phyloP scores from a whole-genome alignment of 1,139 yeast species.

The Pichia sp. region DNA sequence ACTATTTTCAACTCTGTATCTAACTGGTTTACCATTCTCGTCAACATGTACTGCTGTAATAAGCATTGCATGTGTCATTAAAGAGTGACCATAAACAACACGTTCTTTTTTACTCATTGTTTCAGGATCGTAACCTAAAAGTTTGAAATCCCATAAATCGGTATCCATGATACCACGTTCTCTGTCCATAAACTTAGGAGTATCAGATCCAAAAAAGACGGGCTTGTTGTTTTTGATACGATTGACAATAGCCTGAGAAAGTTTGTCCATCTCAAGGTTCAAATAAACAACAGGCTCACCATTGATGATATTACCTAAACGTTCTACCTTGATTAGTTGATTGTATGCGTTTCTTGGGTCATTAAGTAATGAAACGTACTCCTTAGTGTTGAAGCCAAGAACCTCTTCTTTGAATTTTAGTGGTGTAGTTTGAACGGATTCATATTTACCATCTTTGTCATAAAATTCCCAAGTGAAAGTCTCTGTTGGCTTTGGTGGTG shows the following conservation, averaged over 20 bases:
- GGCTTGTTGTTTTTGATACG: slow-evolving; percentile 67
- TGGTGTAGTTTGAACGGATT: slow-evolving; percentile 51
- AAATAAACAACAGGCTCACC: slow-evolving; percentile 64
- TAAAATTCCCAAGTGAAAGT: slow-evolving; percentile 64
- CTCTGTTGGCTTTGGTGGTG: slow-evolving; percentile 68
- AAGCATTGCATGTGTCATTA: slow-evolving; percentile 87
- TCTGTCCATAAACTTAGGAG: slow-evolving; percentile 62
- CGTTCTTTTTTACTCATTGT: slow-evolving; percentile 53
- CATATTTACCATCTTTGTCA: slow-evolving; percentile 63
- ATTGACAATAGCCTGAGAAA: slow-evolving; percentile 55
- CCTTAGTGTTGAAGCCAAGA: slow-evolving; percentile 44
- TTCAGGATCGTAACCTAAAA: slow-evolving; percentile 51
- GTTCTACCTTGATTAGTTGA: slow-evolving; percentile 58
- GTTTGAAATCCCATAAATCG: slow-evolving; percentile 55
- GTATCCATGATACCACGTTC: slow-evolving; percentile 63
- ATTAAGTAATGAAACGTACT: slow-evolving; percentile 60
- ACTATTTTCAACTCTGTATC: slow-evolving; percentile 82
- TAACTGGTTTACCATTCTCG: slow-evolving; percentile 47
- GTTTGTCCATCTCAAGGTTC: slow-evolving; percentile 51
- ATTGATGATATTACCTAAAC: slow-evolving; percentile 63
- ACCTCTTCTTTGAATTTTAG: slow-evolving; percentile 51
- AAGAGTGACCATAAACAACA: slow-evolving; percentile 47
- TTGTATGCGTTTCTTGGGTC: slow-evolving; percentile 73
- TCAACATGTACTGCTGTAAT: slow-evolving; percentile 61
- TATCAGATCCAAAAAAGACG: slow-evolving; percentile 80